These are phyloP conservation scores for Volvox reticuliferus DNA, from an alignment of 139 green algal genomes.

Conservation along the genomic window DNA sequence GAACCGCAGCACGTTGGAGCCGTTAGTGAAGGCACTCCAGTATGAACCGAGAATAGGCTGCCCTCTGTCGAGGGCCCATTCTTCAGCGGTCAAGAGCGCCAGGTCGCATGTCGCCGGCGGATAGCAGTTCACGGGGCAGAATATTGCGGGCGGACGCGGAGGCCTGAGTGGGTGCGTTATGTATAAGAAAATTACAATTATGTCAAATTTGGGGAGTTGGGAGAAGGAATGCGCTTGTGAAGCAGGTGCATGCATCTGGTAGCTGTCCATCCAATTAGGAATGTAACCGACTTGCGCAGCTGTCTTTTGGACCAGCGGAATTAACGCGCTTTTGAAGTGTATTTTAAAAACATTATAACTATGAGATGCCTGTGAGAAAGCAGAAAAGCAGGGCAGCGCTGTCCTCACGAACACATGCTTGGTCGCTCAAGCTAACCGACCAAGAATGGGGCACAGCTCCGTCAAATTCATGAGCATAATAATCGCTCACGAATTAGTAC, in stretches of 20 bases:
- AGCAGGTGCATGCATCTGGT: too few species aligned
- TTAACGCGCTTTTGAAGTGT: not conserved
- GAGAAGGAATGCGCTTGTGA: too few species aligned
- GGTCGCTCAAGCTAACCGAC: too few species aligned
- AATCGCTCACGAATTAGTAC: too few species aligned
- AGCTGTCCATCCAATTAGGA: not conserved
- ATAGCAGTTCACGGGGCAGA: conserved; percentile 18
- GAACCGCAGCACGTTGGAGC: not conserved
- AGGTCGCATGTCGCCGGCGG: not conserved
- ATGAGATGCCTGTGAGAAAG: too few species aligned
- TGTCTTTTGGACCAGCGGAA: not conserved
- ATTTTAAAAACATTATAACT: not conserved
- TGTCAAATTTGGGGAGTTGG: too few species aligned
- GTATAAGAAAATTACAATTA: too few species aligned
- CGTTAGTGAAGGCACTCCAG: not conserved
- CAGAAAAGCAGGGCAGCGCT: too few species aligned
- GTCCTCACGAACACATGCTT: too few species aligned
- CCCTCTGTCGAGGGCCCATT: not conserved
- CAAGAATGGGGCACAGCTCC: too few species aligned
- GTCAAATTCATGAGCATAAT: too few species aligned
- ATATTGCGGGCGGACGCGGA: not conserved
- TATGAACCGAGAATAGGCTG: not conserved
- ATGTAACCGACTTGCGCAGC: not conserved
- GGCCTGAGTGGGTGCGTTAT: too few species aligned
- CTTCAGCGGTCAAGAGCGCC: not conserved